Conservation (phyloP, 2,329 filamentous ascomycete genomes). For the Cryphonectria radicalis region DNA sequence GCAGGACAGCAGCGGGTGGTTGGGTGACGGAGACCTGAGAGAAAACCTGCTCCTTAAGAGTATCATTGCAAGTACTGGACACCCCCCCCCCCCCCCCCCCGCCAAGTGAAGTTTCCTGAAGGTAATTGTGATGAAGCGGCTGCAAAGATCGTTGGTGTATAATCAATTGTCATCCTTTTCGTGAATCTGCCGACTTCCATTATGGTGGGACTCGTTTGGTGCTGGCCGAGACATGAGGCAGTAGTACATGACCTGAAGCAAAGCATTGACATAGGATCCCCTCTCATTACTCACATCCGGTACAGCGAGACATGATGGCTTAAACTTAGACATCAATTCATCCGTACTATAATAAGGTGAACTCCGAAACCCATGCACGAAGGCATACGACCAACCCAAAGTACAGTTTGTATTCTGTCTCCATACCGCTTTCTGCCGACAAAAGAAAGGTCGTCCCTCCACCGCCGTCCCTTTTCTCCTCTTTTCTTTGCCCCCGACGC, state of each 20-base stretch:
- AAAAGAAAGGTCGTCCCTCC: constrained; percentile 16
- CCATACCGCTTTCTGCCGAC: constrained; percentile 22
- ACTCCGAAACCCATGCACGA: constrained; percentile 39
- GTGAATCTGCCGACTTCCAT: background rate
- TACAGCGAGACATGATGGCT: constrained; percentile 1
- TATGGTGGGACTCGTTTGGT: background rate
- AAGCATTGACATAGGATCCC: background rate
- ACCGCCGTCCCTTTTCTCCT: constrained; percentile 1
- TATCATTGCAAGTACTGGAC: background rate
- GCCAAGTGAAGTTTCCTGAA: background rate
- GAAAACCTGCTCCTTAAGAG: background rate
- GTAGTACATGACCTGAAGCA: background rate
- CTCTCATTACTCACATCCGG: background rate
- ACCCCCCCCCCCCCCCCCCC: fast-evolving
- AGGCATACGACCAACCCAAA: constrained; percentile 32
- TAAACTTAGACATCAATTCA: constrained; percentile 32
- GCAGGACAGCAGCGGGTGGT: background rate
- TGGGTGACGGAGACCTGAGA: background rate
- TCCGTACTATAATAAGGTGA: constrained; percentile 38
- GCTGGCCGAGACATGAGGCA: background rate
- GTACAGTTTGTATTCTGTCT: constrained; percentile 22
- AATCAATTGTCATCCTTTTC: background rate
- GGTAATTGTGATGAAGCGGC: background rate
- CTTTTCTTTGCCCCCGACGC: background rate
- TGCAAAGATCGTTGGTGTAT: too few relatives aligned